Percentiles rank a stretch among this genome's conserved stretches.
Conservation (phyloP, 2,329 filamentous ascomycete species). For the Zymoseptoria passerinii region DNA sequence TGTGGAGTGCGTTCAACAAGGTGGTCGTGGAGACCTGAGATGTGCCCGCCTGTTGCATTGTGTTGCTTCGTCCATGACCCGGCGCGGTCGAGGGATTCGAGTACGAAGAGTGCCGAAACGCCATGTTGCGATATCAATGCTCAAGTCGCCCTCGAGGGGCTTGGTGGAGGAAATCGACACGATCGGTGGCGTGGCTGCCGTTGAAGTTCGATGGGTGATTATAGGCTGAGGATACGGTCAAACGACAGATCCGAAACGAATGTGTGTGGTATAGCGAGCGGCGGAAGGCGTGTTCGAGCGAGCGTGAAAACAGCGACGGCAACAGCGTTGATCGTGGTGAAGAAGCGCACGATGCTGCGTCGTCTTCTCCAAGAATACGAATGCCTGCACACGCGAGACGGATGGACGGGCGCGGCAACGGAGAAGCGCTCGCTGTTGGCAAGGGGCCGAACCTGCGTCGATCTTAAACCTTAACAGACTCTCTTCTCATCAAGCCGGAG, state of each 20-base stretch:
- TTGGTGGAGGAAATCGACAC: conserved; percentile 1
- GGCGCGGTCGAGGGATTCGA: conserved; percentile 51
- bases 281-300: conserved; percentile 4
- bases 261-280: conserved; percentile 7
- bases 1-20: conserved; percentile 84
- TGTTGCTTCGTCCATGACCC: conserved; percentile 44
- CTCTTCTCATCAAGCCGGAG: not conserved
- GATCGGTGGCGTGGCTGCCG: not conserved
- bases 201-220: not conserved
- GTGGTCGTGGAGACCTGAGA: conserved; percentile 86
- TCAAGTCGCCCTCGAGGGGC: conserved; percentile 17
- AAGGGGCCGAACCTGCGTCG: not conserved
- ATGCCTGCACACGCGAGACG: not conserved
- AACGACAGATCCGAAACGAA: not conserved
- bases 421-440: not conserved
- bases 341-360: not conserved
- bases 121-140: conserved; percentile 39
- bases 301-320: not conserved
- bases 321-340: not conserved
- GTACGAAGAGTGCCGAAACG: conserved; percentile 54
- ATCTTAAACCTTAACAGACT: not conserved
- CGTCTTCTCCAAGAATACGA: not conserved
- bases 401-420: not conserved
- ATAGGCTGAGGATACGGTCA: too few relatives aligned
- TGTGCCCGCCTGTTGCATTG: conserved; percentile 48